Base-by-base conservation (phyloP, 2,329 filamentous ascomycete genomes). In the Talaromyces sp. region DNA sequence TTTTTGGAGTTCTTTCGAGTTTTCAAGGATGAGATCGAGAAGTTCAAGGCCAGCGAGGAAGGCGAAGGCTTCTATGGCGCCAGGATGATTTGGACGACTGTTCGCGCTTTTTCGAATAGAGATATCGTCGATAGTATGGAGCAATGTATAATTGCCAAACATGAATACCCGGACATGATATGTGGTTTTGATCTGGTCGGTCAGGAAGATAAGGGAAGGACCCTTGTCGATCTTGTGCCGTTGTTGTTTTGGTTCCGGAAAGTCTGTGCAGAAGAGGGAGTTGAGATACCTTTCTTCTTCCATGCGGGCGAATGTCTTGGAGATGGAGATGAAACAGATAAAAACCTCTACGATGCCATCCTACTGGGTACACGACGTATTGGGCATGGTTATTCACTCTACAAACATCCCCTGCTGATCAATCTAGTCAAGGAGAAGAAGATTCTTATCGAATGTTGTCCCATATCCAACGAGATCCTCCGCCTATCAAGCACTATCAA, bases 211-310 rank as follows among this genome's bases (percentile, higher is more conserved):
- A 76, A 84, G 1, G 93, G 93, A 1, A 86, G 91, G 13, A 84
- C 92, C 0, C 85, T 97, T 31, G 83, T 85, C 35, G 90, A 95
- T 69, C 80, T 96, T 3, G 84, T 94, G 0, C 93, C 93, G 0
- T 87, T 96, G 72, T 81, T 98, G 0, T 94, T 97, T 77, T 97
- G 92, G 92, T 97, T 98, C 83, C 88, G 89, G 68, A 93, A 94
- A 76, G 87, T 90, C 71, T 97, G 93, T 75, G 85, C 87, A 0
- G 84, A 91, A 73, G 89, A 92, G 72, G 87, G 85, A 2, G 85
- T 97, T 43, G 87, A 92, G 59, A 88, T 99, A 10, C 94, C 94
- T 0, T 97, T 97, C 81, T 96, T 96, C 82, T 96, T 98, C 81
- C 93, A 97, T 75, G 93, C 94, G 0, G 94, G 93, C 68, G 93